Evolutionary conservation across 768 basidiomycete species (phyloP).

Genomic region (Russula emetica): DNA sequence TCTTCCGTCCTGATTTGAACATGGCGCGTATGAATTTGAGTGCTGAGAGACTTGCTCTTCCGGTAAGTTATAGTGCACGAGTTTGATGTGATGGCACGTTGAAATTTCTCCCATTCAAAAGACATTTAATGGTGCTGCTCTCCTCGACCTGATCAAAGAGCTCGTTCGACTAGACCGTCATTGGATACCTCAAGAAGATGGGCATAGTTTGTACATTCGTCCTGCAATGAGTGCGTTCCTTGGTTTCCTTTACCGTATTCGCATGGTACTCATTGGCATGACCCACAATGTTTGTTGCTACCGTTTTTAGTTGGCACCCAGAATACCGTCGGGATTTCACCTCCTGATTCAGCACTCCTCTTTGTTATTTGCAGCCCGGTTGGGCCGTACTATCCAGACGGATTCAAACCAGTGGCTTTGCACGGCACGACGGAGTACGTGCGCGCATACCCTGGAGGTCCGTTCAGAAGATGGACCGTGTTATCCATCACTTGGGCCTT

Average conservation of each 20-base stretch:
- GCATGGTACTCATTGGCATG: background rate
- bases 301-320: conserved; percentile 43
- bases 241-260: background rate
- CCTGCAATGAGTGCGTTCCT: conserved; percentile 36
- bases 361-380: conserved; percentile 46
- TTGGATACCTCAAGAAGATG: conserved; percentile 49
- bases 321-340: conserved; percentile 44
- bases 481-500: background rate
- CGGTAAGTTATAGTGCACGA: conserved; percentile 26
- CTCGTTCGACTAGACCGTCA: conserved; percentile 43
- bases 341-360: conserved; percentile 46
- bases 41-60: conserved; percentile 40
- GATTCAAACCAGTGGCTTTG: conserved; percentile 51
- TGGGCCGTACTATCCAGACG: conserved; percentile 49
- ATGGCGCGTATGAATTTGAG: conserved; percentile 49
- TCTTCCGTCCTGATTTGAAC: conserved; percentile 53
- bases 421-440: conserved; percentile 74
- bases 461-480: background rate
- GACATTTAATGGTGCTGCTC: conserved; percentile 42
- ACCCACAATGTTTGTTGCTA: background rate
- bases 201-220: conserved; percentile 51
- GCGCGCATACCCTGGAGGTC: conserved; percentile 82
- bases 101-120: conserved; percentile 2
- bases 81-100: background rate
- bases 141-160: conserved; percentile 45